Evolutionary conservation across 805 yeast genomes (phyloP).

Genomic region (Wickerhamiella kurtzmanii): DNA sequence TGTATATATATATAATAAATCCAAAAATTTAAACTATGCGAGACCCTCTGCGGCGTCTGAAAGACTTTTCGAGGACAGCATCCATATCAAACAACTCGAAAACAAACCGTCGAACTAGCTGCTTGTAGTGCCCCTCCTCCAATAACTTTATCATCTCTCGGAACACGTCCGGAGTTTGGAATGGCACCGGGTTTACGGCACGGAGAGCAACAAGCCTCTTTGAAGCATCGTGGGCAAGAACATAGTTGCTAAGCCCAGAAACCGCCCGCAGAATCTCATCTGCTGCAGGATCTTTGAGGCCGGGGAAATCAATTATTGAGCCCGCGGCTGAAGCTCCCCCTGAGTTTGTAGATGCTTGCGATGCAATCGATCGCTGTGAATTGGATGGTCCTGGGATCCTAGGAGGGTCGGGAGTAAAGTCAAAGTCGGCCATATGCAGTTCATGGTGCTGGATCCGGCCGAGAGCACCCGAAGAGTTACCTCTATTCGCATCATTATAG

Average conservation of each 20-base stretch:
- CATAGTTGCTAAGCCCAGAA: slow-evolving; percentile 44
- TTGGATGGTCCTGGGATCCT: neutral
- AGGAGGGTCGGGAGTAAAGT: neutral
- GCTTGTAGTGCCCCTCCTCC: slow-evolving; percentile 48
- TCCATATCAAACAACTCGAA: slow-evolving; percentile 44
- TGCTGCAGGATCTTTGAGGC: neutral
- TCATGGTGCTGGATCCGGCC: neutral
- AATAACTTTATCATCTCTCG: slow-evolving; percentile 36
- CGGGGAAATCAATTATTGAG: neutral
- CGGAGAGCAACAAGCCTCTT: slow-evolving; percentile 45
- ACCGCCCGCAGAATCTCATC: slow-evolving; percentile 25
- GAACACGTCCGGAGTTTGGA: slow-evolving; percentile 45
- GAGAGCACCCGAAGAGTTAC: neutral
- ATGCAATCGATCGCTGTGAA: neutral
- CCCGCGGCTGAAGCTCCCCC: neutral
- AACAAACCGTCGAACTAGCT: slow-evolving; percentile 48
- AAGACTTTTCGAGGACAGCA: slow-evolving; percentile 12
- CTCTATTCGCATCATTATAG: neutral
- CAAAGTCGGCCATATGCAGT: neutral
- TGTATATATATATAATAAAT: too few species aligned
- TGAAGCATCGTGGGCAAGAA: slow-evolving; percentile 39
- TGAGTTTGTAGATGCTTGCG: neutral
- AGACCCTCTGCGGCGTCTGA: slow-evolving; percentile 7
- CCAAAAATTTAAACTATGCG: neutral
- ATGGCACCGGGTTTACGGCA: slow-evolving; percentile 35